Percentiles rank a stretch among this genome's conserved stretches.
phyloP scores from a whole-genome alignment of 2,329 filamentous ascomycete genomes.

The Chrysosporium keratinophilum region DNA sequence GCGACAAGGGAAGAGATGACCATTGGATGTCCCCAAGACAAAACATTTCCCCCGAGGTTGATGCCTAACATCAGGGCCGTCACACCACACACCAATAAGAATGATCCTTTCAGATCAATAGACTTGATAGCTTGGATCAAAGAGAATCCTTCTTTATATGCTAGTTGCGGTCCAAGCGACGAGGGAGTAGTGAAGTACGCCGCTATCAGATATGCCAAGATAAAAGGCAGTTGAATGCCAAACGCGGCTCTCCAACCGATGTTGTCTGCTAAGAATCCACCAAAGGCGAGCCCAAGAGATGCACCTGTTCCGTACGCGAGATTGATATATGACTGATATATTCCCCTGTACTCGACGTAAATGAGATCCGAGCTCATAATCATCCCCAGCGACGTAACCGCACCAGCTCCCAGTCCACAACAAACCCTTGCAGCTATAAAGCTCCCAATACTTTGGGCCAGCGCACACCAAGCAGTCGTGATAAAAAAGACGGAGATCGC shows the following conservation, averaged over 20 bases:
- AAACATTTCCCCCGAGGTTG: conserved; percentile 45
- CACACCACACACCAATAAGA: conserved; percentile 39
- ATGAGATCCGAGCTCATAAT: conserved; percentile 59
- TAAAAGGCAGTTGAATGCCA: conserved; percentile 42
- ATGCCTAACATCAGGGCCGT: conserved; percentile 42
- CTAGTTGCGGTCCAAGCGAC: conserved; percentile 37
- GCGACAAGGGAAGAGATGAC: conserved; percentile 39
- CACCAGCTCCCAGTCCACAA: conserved; percentile 63
- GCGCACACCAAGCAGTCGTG: conserved; percentile 60
- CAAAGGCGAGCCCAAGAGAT: conserved; percentile 32
- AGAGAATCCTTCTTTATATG: conserved; percentile 32
- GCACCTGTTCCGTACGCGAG: conserved; percentile 29
- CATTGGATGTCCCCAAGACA: conserved; percentile 43
- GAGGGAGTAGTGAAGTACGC: conserved; percentile 33
- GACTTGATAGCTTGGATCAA: conserved; percentile 37
- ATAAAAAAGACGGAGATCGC: conserved; percentile 52
- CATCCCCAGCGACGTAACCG: conserved; percentile 53
- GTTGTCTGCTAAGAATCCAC: conserved; percentile 32
- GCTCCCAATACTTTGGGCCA: conserved; percentile 56
- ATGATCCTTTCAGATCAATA: conserved; percentile 42
- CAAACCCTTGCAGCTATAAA: conserved; percentile 62
- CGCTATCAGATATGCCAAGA: conserved; percentile 26
- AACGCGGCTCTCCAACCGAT: conserved; percentile 37
- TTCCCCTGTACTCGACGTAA: conserved; percentile 52
- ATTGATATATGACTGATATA: conserved; percentile 37